phyloP scores from a whole-genome alignment of 176 grass and related monocot species.

The Lolium perenne region DNA sequence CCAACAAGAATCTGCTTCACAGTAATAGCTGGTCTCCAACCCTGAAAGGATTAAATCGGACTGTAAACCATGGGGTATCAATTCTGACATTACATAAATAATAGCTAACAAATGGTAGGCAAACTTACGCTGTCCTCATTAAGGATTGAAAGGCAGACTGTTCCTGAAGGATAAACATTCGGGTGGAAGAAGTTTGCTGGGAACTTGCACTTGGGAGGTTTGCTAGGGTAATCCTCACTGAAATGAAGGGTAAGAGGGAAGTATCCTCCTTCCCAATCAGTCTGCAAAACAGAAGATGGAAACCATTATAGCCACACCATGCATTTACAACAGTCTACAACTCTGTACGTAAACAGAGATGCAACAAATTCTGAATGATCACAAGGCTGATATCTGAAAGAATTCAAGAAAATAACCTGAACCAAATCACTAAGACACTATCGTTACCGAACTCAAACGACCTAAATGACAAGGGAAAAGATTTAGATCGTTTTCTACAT shows the following conservation, averaged over 20 bases:
- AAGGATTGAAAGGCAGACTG: slow-evolving; percentile 81
- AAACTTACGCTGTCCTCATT: slow-evolving; percentile 74
- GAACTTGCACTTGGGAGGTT: slow-evolving; percentile 84
- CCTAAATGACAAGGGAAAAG: neutral
- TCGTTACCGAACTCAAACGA: neutral
- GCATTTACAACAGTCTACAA: neutral
- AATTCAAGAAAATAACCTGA: slow-evolving; percentile 13
- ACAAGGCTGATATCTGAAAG: neutral
- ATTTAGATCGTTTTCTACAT: neutral
- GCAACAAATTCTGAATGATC: neutral
- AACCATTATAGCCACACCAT: neutral
- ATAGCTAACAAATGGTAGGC: neutral
- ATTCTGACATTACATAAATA: neutral
- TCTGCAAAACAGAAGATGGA: slow-evolving; percentile 36
- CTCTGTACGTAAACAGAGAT: neutral
- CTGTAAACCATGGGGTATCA: slow-evolving; percentile 1
- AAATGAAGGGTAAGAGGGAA: slow-evolving; percentile 71
- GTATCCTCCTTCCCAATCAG: slow-evolving; percentile 78
- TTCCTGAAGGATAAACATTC: slow-evolving; percentile 80
- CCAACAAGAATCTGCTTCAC: slow-evolving; percentile 95
- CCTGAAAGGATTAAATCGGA: slow-evolving; percentile 44
- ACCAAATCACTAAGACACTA: neutral
- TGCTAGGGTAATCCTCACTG: slow-evolving; percentile 82
- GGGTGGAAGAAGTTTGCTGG: slow-evolving; percentile 77
- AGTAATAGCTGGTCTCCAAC: slow-evolving; percentile 95